These are phyloP conservation scores for Aspergillus viridinutans DNA, from an alignment of 2,329 filamentous ascomycete genomes.

Conservation along the genomic window DNA sequence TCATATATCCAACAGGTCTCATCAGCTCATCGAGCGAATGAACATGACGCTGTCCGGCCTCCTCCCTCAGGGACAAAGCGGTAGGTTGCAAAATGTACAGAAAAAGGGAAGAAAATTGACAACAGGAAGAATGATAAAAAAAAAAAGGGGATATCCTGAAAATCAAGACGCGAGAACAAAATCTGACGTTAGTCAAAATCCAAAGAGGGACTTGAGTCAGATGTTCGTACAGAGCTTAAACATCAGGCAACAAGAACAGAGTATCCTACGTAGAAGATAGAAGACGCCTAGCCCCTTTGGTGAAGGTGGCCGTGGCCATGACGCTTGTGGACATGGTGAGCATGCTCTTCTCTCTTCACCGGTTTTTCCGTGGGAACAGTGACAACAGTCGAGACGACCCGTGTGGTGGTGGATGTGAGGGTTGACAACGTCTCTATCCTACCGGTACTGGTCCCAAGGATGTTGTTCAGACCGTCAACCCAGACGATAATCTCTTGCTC, in stretches of 20 bases:
- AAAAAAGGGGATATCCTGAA: background rate
- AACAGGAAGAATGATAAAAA: background rate
- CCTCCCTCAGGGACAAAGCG: constrained; percentile 13
- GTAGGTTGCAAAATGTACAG: constrained; percentile 13
- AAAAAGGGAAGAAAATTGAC: constrained; percentile 2
- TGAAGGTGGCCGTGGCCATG: constrained; percentile 20
- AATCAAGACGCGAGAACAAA: background rate
- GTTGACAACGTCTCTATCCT: constrained; percentile 21
- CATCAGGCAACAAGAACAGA: background rate
- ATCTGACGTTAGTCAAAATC: background rate
- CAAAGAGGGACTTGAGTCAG: background rate
- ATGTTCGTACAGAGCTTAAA: background rate
- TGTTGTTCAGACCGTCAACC: constrained; percentile 22
- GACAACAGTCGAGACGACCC: constrained; percentile 22
- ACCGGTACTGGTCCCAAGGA: constrained; percentile 23
- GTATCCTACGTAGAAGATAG: background rate
- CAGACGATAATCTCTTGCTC: constrained; percentile 27
- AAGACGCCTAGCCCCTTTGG: background rate
- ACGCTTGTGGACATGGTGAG: constrained; percentile 20
- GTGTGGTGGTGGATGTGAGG: constrained; percentile 17
- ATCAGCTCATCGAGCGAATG: constrained; percentile 13
- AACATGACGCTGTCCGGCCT: constrained; percentile 4
- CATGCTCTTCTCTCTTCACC: constrained; percentile 15
- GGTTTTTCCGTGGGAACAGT: constrained; percentile 13
- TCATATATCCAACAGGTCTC: constrained; percentile 11